Evolutionary conservation across 306 rosid genomes (phyloP), one percentile per base, ranked within the genome.

Genomic region (Gleditsia sinensis): DNA sequence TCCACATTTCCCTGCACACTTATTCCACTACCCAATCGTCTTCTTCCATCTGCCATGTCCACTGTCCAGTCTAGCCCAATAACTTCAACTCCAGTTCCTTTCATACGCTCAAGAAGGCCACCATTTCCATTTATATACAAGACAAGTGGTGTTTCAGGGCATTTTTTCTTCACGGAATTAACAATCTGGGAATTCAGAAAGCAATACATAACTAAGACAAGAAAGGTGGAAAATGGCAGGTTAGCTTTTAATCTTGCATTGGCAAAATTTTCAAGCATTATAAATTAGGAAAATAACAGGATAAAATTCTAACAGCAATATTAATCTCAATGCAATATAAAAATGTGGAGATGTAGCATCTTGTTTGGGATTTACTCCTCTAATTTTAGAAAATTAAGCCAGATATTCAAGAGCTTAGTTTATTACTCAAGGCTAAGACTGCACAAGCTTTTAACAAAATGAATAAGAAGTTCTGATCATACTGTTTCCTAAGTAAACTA

Each of bases 21-120:
- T 67, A 90, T 84, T 58, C 73, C 93, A 68, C 85, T 78, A 49
- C 97, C 98, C 76, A 91, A 75, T 83, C 97, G 86, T 71, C 77
- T 86, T 80, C 95, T 91, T 76, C 97, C 97, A 58, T 94, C 98
- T 48, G 88, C 96, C 93, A 94, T 94, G 87, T 94, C 98, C 37
- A 94, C 93, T 0, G 97, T 94, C 98, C 98, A 91, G 80, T 94
- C 98, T 55, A 94, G 85, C 60, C 98, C 98, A 72, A 94, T 88
- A 62, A 94, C 97, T 71, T 94, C 97, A 30, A 90, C 98, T 25
- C 93, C 97, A 23, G 86, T 86, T 40, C 88, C 96, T 77, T 87
- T 84, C 96, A 94, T 92, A 25, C 92, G 96, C 86, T 91, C 98
- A 9, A 94, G 98, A 77, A 91, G 88, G 45, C 98, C 98, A 17